phyloP scores from a whole-genome alignment of 2,329 filamentous ascomycete species.

The Aspergillus neotritici region DNA sequence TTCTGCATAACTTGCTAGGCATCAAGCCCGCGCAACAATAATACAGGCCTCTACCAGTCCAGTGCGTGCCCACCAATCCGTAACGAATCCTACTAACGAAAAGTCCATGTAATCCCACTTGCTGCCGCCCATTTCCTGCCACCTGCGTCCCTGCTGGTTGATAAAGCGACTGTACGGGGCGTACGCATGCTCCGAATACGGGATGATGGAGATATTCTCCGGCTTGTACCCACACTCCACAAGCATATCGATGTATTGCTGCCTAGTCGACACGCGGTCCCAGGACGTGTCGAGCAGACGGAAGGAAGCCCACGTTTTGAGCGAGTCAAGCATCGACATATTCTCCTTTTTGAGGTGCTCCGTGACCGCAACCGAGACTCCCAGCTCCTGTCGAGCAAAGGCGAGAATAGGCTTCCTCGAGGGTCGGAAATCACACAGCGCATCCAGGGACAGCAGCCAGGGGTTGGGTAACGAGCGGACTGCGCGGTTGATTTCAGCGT shows the following conservation, averaged over 20 bases:
- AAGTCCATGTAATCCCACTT: constrained; percentile 1
- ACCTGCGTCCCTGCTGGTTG: not conserved
- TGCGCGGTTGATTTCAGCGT: not conserved
- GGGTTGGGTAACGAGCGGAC: not conserved
- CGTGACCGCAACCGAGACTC: not conserved
- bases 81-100: not conserved
- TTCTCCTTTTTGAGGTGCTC: not conserved
- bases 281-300: not conserved
- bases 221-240: not conserved
- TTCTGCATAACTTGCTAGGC: too few species aligned
- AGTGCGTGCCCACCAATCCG: not conserved
- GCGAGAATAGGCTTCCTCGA: not conserved
- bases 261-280: not conserved
- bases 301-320: not conserved
- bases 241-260: not conserved
- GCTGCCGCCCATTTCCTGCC: not conserved
- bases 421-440: not conserved
- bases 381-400: not conserved
- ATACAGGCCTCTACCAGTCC: not conserved
- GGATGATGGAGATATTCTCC: not conserved
- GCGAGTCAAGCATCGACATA: not conserved
- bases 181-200: not conserved
- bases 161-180: not conserved
- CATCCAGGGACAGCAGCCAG: not conserved
- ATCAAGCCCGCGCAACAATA: not conserved